Base-by-base conservation (phyloP, 768 basidiomycete genomes). In the Amanita pseudoporphyria region DNA sequence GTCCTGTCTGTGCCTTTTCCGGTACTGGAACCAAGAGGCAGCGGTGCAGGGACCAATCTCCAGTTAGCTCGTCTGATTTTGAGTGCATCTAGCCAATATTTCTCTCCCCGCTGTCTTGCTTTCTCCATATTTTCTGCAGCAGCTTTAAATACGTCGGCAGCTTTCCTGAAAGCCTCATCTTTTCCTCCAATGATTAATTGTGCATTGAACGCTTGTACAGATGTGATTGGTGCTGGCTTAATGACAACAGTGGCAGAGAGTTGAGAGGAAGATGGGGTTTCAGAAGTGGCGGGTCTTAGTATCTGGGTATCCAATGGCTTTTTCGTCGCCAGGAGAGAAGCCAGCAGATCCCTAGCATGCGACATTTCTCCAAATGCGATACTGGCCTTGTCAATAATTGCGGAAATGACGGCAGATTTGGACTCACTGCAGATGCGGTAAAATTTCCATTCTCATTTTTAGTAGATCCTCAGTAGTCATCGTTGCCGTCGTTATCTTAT, bases 1-100 rank as follows among this genome's bases (percentile, higher is more conserved):
- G 87, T 84, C 64, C 78, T 82, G 58, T 90, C 88, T 6, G 82
- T 78, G 22, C 85, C 84, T 64, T 87, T 87, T 12, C 84, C 87
- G 0, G 72, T 80, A 0, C 79, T 68, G 21, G 82, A 75, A 33
- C 86, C 87, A 35, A 69, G 66, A 12, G 85, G 87, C 33, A 89
- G 71, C 19, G 88, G 87, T 7, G 87, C 84, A 28, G 87, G 85
- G 37, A 84, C 76, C 30, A 92, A 66, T 12, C 83, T 76, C 89
- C 89, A 92, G 56, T 92, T 91, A 6, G 73, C 79, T 57, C 77
- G 67, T 54, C 89, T 70, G 39, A 87, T 81, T 60, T 78, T 84
- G 40, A 92, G 70, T 3, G 89, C 89, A 60, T 90, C 79, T 6
- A 81, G 71, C 89, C 89, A 92, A 56, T 90, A 90, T 52, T 71